Evolutionary conservation across 148 eudicot species (phyloP).

Genomic region (Fagopyrum esculentum): DNA sequence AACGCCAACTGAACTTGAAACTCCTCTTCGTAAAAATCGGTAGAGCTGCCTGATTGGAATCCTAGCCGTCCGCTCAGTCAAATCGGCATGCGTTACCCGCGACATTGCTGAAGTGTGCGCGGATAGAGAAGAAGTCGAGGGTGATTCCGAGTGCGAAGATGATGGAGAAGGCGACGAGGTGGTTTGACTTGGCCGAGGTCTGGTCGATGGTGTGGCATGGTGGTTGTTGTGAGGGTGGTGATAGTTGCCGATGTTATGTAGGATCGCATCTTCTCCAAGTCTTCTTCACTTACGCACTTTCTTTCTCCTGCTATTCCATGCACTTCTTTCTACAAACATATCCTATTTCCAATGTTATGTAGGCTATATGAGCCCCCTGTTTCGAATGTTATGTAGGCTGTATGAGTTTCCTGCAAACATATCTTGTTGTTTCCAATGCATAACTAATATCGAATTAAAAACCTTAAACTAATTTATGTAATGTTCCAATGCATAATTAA

Average conservation of each 20-base stretch:
- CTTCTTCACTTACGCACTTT: too few species aligned
- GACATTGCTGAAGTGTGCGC: slow-evolving; percentile 13
- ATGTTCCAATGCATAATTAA: too few species aligned
- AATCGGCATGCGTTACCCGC: slow-evolving; percentile 11
- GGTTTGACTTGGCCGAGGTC: slow-evolving; percentile 11
- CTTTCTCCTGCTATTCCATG: too few species aligned
- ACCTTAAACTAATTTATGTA: too few species aligned
- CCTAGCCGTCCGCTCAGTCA: slow-evolving; percentile 21
- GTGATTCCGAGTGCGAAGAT: slow-evolving; percentile 15
- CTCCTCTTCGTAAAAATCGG: slow-evolving; percentile 75
- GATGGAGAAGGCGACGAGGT: slow-evolving; percentile 17
- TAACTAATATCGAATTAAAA: too few species aligned
- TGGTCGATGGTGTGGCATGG: slow-evolving; percentile 14
- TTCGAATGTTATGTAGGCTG: too few species aligned
- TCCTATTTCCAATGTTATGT: too few species aligned
- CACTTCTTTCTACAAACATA: too few species aligned
- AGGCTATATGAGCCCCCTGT: too few species aligned
- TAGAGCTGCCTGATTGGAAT: slow-evolving; percentile 18
- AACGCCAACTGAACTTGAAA: slow-evolving; percentile 87
- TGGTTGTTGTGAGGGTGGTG: slow-evolving; percentile 28
- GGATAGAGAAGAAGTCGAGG: slow-evolving; percentile 24
- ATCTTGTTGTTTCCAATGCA: too few species aligned
- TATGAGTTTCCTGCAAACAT: too few species aligned
- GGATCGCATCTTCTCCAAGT: too few species aligned
- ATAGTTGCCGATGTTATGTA: slow-evolving; percentile 46